A percentile compares a stretch with the other conserved stretches of the same genome.
These are phyloP conservation scores for Hanseniaspora mollemarum DNA, from an alignment of 805 yeast species.

Conservation along the genomic window DNA sequence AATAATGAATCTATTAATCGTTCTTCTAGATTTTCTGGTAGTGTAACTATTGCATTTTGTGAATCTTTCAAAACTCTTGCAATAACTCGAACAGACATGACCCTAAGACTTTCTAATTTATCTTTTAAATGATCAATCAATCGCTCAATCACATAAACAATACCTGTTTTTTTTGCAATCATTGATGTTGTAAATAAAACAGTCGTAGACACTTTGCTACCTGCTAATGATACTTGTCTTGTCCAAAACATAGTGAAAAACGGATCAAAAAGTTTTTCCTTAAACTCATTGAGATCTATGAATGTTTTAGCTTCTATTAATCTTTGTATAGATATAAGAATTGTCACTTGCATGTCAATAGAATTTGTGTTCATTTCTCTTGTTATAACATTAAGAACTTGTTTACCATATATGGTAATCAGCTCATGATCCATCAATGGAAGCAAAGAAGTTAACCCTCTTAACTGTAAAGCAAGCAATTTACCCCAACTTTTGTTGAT, in stretches of 20 bases:
- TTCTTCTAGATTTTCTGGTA: slow-evolving; percentile 37
- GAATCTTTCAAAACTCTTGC: slow-evolving; percentile 44
- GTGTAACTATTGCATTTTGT: slow-evolving; percentile 48
- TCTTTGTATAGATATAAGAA: slow-evolving; percentile 54
- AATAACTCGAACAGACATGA: slow-evolving; percentile 65
- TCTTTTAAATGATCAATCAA: slow-evolving; percentile 57
- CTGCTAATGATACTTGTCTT: slow-evolving; percentile 59
- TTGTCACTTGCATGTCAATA: slow-evolving; percentile 72
- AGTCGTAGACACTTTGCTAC: slow-evolving; percentile 41
- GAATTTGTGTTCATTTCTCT: slow-evolving; percentile 74
- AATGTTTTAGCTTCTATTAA: slow-evolving; percentile 49
- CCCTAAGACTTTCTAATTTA: slow-evolving; percentile 67
- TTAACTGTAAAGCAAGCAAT: slow-evolving; percentile 60
- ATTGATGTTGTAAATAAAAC: slow-evolving; percentile 64
- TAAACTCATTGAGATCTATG: slow-evolving; percentile 41
- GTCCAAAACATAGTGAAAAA: slow-evolving; percentile 68
- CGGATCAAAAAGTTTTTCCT: slow-evolving; percentile 36
- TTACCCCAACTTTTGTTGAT: slow-evolving; percentile 66
- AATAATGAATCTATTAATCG: slow-evolving; percentile 69
- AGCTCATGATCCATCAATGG: slow-evolving; percentile 82
- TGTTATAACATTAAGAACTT: slow-evolving; percentile 52
- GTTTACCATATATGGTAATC: slow-evolving; percentile 64
- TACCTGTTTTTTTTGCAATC: slow-evolving; percentile 58
- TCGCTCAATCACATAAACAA: slow-evolving; percentile 45
- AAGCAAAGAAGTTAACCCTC: slow-evolving; percentile 65